Evolutionary conservation across 257 asterid genomes (phyloP), one percentile per base, ranked within the genome.

Genomic region (Misopates orontium): DNA sequence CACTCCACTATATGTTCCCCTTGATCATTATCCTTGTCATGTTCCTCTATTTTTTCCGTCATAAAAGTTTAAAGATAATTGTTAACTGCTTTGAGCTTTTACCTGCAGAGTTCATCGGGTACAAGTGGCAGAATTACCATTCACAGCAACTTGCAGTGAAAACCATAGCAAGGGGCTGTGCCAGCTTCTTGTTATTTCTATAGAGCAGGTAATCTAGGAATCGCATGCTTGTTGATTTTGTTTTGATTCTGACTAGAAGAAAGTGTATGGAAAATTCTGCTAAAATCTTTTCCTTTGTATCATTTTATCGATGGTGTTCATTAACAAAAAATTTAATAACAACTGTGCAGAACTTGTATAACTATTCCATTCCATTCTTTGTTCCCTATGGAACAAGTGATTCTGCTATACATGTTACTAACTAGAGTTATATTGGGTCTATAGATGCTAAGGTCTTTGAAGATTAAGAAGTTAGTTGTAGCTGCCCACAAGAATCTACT

Each of bases 41-140:
- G n/a, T n/a, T n/a, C n/a, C n/a, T n/a, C n/a, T n/a, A n/a, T n/a
- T n/a, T n/a, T n/a, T n/a, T n/a, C n/a, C n/a, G n/a, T n/a, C n/a
- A n/a, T n/a, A n/a, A n/a, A n/a, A n/a, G n/a, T n/a, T n/a, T n/a
- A n/a, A n/a, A n/a, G n/a, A n/a, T n/a, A n/a, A n/a, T n/a, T n/a
- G n/a, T 49, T 25, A 42, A 67, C 24, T 4, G 15, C 41, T 52
- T 19, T 56, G 36, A 64, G 32, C 15, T 50, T 67, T 40, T 50
- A 44, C 21, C 49, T 56, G 76, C 79, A 83, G 92, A 80, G 67
- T 83, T 62, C 89, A 85, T 39, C 79, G 87, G 52, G 74, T 63
- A 44, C 77, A 71, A 70, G 80, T 85, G 49, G 92, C 92, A 24
- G 92, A 85, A 75, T 62, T 85, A 72, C 92, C 92, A 16, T 80